These are phyloP conservation scores for Mytilinidion resinicola DNA, from an alignment of 495 filamentous ascomycete genomes.

Conservation along the genomic window DNA sequence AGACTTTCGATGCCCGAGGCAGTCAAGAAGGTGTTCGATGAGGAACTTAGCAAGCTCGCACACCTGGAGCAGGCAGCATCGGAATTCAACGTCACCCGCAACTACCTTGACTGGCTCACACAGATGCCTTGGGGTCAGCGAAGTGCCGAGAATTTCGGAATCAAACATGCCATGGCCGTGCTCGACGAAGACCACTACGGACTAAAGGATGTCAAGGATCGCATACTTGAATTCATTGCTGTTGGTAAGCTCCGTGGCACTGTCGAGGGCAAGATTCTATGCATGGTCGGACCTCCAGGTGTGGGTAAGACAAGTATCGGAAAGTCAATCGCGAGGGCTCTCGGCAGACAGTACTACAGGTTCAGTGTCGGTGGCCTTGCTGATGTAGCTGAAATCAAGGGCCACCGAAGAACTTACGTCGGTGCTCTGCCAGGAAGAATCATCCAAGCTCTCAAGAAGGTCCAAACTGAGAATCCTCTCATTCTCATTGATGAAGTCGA, in stretches of 20 bases:
- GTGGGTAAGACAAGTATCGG: slow-evolving; percentile 99
- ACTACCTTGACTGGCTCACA: slow-evolving; percentile 98
- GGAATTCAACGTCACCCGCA: slow-evolving; percentile 98
- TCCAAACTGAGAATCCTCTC: slow-evolving; percentile 95
- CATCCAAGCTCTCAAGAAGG: slow-evolving; percentile 98
- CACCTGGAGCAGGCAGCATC: slow-evolving; percentile 92
- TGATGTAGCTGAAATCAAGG: slow-evolving; percentile 99
- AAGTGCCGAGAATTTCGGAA: slow-evolving; percentile 94
- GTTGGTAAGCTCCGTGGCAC: slow-evolving; percentile 96
- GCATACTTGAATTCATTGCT: slow-evolving; percentile 97
- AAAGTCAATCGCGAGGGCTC: slow-evolving; percentile 90
- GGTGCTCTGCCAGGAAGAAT: slow-evolving; percentile 93
- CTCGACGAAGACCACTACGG: slow-evolving; percentile 97
- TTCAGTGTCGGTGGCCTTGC: slow-evolving; percentile 96
- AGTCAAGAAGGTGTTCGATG: slow-evolving; percentile 95
- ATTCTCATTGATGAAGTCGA: slow-evolving; percentile 97
- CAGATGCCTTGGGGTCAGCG: slow-evolving; percentile 97
- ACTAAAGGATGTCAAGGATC: slow-evolving; percentile 96
- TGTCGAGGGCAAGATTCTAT: slow-evolving; percentile 97
- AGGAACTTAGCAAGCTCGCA: slow-evolving; percentile 93
- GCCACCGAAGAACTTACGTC: slow-evolving; percentile 93
- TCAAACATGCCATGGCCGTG: slow-evolving; percentile 80
- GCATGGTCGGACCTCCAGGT: slow-evolving; percentile 91
- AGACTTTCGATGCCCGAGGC: slow-evolving; percentile 95
- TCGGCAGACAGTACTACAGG: slow-evolving; percentile 93